Base-by-base conservation (phyloP, 768 basidiomycete species). In the Mycena indigotica region DNA sequence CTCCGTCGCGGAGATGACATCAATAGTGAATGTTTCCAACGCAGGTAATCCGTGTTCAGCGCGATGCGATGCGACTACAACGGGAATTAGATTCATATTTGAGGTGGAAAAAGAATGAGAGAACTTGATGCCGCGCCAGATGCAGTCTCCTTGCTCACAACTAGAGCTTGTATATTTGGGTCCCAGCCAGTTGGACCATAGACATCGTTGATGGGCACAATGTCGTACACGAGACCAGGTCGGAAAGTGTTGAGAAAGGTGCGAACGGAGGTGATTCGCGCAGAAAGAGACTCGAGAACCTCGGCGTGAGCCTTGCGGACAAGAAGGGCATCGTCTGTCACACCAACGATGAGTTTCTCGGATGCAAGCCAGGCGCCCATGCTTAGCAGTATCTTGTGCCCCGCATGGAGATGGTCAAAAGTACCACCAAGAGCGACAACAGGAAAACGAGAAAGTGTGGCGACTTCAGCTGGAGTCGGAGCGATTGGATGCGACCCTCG, bases 391-490 rank as follows among this genome's bases (percentile, higher is more conserved):
- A 99, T 95, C 74, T 97, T 97, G 76, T 99, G 97, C 0, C 96
- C 97, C 3, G 94, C 85, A 69, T 99, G 97, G 16, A 99, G 83
- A 70, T 98, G 97, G 73, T 99, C 97, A 72, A 98, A 98, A 0
- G 97, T 98, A 0, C 97, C 97, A 5, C 97, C 96, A 6, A 98
- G 79, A 0, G 86, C 89, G n/a, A 88, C 84, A 51, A 93, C 90
- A 13, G 88, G 88, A 67, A 77, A 78, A 39, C 70, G 59, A 17
- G 74, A 58, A 56, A 12, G 13, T 6, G 52, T 53, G 24, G 40
- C 40, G 23, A 61, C 55, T 25, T 48, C 60, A 16, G 55, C 40
- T 39, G 61, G 56, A 0, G 57, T 55, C 25, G 65, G 51, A 0
- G 65, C 55, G 50, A 62, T 61, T 67, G 58, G 19, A 56, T 58